These are phyloP conservation scores for Diutina sp. DNA, from an alignment of 1,139 yeast genomes.

Conservation along the genomic window DNA sequence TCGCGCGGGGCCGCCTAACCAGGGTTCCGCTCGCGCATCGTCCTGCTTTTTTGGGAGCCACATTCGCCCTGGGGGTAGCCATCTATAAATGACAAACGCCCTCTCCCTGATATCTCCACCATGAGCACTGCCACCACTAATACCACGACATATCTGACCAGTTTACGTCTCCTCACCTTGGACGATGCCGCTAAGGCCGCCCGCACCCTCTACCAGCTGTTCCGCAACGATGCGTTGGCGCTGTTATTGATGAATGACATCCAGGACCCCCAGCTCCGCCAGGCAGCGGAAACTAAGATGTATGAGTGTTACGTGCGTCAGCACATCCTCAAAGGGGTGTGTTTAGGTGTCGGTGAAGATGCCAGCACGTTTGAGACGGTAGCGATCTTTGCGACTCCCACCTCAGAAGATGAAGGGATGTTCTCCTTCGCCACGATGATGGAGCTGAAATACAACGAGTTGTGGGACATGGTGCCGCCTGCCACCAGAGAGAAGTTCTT, in stretches of 20 bases:
- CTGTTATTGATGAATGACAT: slow-evolving; percentile 32
- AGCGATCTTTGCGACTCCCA: slow-evolving; percentile 50
- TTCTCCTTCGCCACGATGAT: slow-evolving; percentile 36
- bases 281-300: slow-evolving; percentile 30
- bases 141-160: not conserved
- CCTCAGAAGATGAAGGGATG: slow-evolving; percentile 27
- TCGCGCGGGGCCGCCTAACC: not conserved
- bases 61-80: not conserved
- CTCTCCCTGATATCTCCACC: not conserved
- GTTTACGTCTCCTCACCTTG: slow-evolving; percentile 11
- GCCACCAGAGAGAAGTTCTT: slow-evolving; percentile 44
- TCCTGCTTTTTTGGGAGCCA: not conserved
- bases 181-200: slow-evolving; percentile 45
- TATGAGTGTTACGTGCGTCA: slow-evolving; percentile 47
- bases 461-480: slow-evolving; percentile 37
- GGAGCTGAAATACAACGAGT: slow-evolving; percentile 44
- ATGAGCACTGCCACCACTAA: not conserved
- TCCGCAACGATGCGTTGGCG: slow-evolving; percentile 40
- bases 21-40: not conserved
- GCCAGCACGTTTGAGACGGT: slow-evolving; percentile 46
- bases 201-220: slow-evolving; percentile 35
- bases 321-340: slow-evolving; percentile 44
- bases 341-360: slow-evolving; percentile 32
- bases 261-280: slow-evolving; percentile 18
- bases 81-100: not conserved